Evolutionary conservation across 768 basidiomycete genomes (phyloP).

Genomic region (Tulasnella sp.): DNA sequence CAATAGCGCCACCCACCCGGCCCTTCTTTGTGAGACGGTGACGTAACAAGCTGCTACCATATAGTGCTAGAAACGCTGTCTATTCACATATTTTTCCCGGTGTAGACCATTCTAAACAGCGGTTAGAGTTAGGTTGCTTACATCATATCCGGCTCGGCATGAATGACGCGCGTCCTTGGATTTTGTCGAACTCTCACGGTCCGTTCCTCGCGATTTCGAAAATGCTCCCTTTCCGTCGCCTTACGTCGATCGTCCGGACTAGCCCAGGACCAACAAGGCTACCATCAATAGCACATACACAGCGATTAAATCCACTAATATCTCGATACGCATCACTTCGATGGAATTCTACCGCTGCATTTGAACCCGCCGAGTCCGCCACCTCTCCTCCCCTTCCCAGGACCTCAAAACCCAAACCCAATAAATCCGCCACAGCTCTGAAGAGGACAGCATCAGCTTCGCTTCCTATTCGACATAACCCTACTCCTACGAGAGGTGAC

Average conservation of each 20-base stretch:
- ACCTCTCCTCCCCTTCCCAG: background rate
- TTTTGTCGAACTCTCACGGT: constrained; percentile 5
- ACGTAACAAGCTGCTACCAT: too few relatives aligned
- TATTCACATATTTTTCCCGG: background rate
- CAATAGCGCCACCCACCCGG: too few relatives aligned
- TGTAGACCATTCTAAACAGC: background rate
- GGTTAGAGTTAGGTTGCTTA: background rate
- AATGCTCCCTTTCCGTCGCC: constrained; percentile 18
- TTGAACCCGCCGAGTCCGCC: background rate
- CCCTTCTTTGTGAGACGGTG: too few relatives aligned
- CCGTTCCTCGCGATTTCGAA: background rate
- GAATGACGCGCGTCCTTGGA: background rate
- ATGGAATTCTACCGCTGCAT: background rate
- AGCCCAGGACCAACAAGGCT: background rate
- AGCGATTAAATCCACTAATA: background rate
- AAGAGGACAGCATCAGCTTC: constrained; percentile 82
- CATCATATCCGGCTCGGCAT: background rate
- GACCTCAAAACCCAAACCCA: constrained; percentile 59
- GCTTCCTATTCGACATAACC: constrained; percentile 77
- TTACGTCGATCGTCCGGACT: background rate
- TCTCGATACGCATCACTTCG: background rate
- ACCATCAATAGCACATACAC: background rate
- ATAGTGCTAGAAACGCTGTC: too few relatives aligned
- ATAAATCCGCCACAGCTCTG: constrained; percentile 70
- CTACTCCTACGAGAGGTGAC: constrained; percentile 76